A percentile compares a stretch with the other conserved stretches of the same genome.
phyloP scores from a whole-genome alignment of 495 filamentous ascomycete genomes.

The Trichoderma parareesei region DNA sequence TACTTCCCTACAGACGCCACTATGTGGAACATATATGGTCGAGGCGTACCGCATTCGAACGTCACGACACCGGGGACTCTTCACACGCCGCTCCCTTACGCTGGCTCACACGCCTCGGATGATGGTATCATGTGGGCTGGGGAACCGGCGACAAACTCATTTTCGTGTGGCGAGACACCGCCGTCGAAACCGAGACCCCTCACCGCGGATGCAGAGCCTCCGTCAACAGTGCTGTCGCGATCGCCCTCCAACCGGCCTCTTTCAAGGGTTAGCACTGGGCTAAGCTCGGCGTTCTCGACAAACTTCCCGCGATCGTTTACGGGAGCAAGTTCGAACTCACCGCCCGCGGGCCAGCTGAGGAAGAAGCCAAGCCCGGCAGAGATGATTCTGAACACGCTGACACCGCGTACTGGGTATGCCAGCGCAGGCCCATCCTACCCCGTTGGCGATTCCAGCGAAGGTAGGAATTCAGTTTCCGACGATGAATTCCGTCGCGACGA shows the following conservation, averaged over 20 bases:
- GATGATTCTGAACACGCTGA: conserved; percentile 53
- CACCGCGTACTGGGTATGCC: conserved; percentile 30
- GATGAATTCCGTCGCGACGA: conserved; percentile 36
- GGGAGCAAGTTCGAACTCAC: conserved; percentile 61
- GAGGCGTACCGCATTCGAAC: conserved; percentile 39
- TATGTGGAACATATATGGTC: conserved; percentile 43
- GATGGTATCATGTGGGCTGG: conserved; percentile 39
- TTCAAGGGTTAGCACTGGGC: conserved; percentile 46
- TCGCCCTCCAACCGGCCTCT: conserved; percentile 57
- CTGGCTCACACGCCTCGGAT: conserved; percentile 52
- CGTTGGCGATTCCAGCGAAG: conserved; percentile 29
- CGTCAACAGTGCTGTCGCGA: conserved; percentile 43
- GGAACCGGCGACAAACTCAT: conserved; percentile 44
- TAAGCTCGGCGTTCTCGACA: conserved; percentile 58
- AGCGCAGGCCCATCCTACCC: conserved; percentile 1
- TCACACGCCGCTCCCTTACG: conserved; percentile 46
- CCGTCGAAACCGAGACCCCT: conserved; percentile 26
- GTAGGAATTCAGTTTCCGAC: conserved; percentile 40
- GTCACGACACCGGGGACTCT: conserved; percentile 52
- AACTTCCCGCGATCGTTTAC: conserved; percentile 66
- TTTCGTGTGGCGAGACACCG: conserved; percentile 60
- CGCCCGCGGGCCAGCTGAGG: conserved; percentile 48
- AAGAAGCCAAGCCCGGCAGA: conserved; percentile 63
- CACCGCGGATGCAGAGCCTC: conserved; percentile 36
- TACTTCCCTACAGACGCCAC: conserved; percentile 59